Conservation (phyloP, 2,329 filamentous ascomycete species). For the Alternaria sp. region DNA sequence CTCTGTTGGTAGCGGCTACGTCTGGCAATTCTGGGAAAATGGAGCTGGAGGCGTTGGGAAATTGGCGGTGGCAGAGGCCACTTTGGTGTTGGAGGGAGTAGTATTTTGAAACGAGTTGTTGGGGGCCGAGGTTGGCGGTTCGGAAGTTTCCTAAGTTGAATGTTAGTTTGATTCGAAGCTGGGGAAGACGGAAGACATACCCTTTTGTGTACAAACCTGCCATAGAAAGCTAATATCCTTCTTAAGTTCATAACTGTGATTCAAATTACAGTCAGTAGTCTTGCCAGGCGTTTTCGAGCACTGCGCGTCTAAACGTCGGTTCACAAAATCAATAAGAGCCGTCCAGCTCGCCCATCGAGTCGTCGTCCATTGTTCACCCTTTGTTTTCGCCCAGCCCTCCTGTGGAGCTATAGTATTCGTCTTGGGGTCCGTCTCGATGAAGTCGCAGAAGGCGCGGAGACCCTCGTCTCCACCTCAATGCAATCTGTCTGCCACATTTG, state of each 20-base stretch:
- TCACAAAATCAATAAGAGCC: constrained; percentile 50
- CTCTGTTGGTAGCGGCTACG: constrained; percentile 52
- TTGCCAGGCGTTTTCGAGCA: constrained; percentile 49
- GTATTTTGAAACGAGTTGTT: constrained; percentile 59
- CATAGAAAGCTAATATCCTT: constrained; percentile 57
- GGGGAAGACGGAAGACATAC: constrained; percentile 26
- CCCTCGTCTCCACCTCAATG: constrained; percentile 47
- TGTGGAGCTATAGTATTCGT: constrained; percentile 50
- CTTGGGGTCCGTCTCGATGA: constrained; percentile 55
- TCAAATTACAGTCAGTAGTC: constrained; percentile 51
- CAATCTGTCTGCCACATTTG: constrained; percentile 58
- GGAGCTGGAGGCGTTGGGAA: constrained; percentile 53
- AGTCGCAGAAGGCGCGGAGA: constrained; percentile 57
- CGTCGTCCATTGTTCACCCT: constrained; percentile 54
- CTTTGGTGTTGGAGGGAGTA: constrained; percentile 57
- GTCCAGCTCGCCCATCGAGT: constrained; percentile 56
- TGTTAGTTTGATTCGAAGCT: constrained; percentile 12
- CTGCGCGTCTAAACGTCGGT: constrained; percentile 52
- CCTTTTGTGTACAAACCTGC: constrained; percentile 64
- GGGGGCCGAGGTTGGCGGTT: constrained; percentile 58
- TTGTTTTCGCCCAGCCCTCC: constrained; percentile 53
- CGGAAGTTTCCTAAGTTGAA: constrained; percentile 55
- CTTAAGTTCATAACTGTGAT: constrained; percentile 22
- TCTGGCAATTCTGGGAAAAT: constrained; percentile 56
- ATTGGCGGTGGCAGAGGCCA: constrained; percentile 59